Base-by-base conservation (phyloP, 768 basidiomycete genomes). In the Xerocomus brunneocitrinus region DNA sequence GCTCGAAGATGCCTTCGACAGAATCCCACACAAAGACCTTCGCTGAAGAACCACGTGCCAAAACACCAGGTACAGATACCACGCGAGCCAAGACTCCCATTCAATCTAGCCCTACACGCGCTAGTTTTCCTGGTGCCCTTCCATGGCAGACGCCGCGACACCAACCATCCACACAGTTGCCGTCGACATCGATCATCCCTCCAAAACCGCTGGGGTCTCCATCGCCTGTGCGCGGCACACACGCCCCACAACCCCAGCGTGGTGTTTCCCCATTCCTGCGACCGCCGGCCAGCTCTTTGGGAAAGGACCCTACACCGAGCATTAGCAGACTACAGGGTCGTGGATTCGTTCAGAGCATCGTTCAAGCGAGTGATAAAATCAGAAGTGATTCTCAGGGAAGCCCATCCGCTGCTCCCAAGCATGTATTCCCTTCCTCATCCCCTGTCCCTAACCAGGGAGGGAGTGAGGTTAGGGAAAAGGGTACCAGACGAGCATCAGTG, bases 301-400 rank as follows among this genome's bases (percentile, higher is more conserved):
- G 75, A 48, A 91, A 91, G 65, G 89, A 89, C 42, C 80, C 80
- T 4, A 89, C 89, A 2, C 91, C 91, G 0, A 91, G 88, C 65
- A 80, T 92, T 31, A 91, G 87, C 56, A 74, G 89, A 55, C 70
- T 93, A 16, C 84, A 91, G 62, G 91, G 91, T 19, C 83, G 91
- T 38, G 91, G 91, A 4, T 91, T 93, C 63, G 91, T 93, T 3
- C 85, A 89, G 67, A 89, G 79, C 57, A 83, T 90, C 73, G 85
- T 93, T 32, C 84, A 86, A 68, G 84, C 77, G 44, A 89, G 81
- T 60, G 73, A 78, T 16, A 74, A 79, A 57, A 67, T 84, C 5
- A 78, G 81, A 54, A 52, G 56, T 9, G 60, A 61, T 1, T 30
- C 68, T 9, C 63, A 64, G 3, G 72, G 68, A 16, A 69, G 76